phyloP scores from a whole-genome alignment of 495 filamentous ascomycete species.

The Podospora appendiculata region DNA sequence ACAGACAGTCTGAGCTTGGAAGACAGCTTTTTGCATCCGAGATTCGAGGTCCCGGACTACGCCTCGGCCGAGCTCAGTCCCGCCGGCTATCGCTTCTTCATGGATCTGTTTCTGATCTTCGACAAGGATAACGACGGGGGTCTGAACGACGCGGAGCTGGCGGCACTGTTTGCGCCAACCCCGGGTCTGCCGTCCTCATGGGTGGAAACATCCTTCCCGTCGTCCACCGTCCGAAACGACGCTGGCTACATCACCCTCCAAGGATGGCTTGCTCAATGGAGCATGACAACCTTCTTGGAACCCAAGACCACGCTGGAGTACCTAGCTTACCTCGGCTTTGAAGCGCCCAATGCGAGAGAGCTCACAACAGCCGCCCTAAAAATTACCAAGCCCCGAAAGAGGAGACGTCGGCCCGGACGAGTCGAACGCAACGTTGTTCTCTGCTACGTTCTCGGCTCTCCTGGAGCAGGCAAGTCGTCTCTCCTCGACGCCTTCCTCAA shows the following conservation, averaged over 20 bases:
- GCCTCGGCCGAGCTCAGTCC: conserved; percentile 92
- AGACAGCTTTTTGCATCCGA: conserved; percentile 85
- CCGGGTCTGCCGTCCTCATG: conserved; percentile 82
- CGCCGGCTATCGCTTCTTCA: conserved; percentile 92
- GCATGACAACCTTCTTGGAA: conserved; percentile 96
- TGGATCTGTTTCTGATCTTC: conserved; percentile 88
- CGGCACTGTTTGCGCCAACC: conserved; percentile 84
- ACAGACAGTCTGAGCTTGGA: conserved; percentile 87
- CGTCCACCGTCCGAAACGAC: conserved; percentile 90
- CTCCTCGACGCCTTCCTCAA: conserved; percentile 87
- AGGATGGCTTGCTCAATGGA: conserved; percentile 98
- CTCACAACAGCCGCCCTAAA: conserved; percentile 78
- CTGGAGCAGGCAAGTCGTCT: conserved; percentile 78
- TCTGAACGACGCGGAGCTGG: conserved; percentile 74
- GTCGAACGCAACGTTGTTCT: conserved; percentile 95
- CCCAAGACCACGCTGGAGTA: conserved; percentile 93
- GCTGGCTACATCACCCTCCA: conserved; percentile 92
- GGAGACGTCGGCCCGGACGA: conserved; percentile 66
- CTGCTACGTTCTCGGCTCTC: conserved; percentile 84
- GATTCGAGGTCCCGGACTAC: conserved; percentile 86
- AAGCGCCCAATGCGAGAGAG: conserved; percentile 52
- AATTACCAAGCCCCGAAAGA: conserved; percentile 82
- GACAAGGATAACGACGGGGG: conserved; percentile 98
- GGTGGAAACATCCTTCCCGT: conserved; percentile 81
- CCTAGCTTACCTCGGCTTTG: conserved; percentile 90